These are phyloP conservation scores for Hypoxylon trugodes DNA, from an alignment of 495 filamentous ascomycete genomes.

Conservation along the genomic window DNA sequence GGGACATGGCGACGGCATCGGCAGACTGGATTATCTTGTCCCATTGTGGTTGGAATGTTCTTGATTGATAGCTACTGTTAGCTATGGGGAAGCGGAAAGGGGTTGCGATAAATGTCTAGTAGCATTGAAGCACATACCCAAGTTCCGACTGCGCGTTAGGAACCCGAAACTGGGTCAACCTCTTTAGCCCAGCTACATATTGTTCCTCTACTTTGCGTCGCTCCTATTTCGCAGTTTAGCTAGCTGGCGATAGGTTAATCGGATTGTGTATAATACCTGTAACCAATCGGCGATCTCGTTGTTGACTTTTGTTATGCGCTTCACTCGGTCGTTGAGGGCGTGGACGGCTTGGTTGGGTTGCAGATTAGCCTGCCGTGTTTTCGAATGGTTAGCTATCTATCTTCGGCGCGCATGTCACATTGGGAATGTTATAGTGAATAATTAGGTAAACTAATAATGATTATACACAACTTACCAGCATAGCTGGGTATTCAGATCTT, in stretches of 20 bases:
- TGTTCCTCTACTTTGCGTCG: slow-evolving; percentile 90
- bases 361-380: slow-evolving; percentile 72
- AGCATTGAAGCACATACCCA: slow-evolving; percentile 67
- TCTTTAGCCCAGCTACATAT: slow-evolving; percentile 85
- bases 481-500: slow-evolving; percentile 91
- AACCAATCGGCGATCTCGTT: slow-evolving; percentile 95
- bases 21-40: slow-evolving; percentile 84
- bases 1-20: slow-evolving; percentile 81
- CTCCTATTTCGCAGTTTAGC: slow-evolving; percentile 67
- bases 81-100: slow-evolving; percentile 30
- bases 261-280: slow-evolving; percentile 68
- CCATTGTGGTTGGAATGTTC: slow-evolving; percentile 93
- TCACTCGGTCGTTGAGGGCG: slow-evolving; percentile 86
- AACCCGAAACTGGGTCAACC: slow-evolving; percentile 76
- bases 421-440: background rate
- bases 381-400: slow-evolving; percentile 13
- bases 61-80: slow-evolving; percentile 49
- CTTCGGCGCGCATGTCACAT: slow-evolving; percentile 17
- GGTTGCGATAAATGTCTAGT: slow-evolving; percentile 2
- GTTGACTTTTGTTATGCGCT: slow-evolving; percentile 86
- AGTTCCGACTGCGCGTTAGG: slow-evolving; percentile 78
- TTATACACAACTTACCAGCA: slow-evolving; percentile 76
- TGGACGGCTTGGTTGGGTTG: slow-evolving; percentile 85
- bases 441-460: background rate
- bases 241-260: slow-evolving; percentile 8